phyloP scores from a whole-genome alignment of 108 stramenopile genomes.

The Fragilariopsis cylindrus region DNA sequence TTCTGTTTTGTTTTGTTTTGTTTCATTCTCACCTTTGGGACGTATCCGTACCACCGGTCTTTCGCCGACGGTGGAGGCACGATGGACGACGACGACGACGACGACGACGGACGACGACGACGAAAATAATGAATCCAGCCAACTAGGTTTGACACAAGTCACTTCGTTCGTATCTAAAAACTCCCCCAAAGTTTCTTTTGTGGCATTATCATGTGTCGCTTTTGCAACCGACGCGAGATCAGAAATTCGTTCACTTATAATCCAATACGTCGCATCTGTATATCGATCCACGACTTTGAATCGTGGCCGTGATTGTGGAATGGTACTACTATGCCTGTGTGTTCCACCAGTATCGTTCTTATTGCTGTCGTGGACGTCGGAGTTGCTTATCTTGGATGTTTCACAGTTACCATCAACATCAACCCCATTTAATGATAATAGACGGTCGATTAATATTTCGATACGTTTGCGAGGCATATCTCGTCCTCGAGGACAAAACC shows the following conservation, averaged over 20 bases:
- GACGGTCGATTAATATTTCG: constrained; percentile 6
- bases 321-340: neutral
- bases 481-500: constrained; percentile 9
- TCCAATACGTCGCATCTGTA: constrained; percentile 8
- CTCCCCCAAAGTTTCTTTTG: neutral
- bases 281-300: neutral
- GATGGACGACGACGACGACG: constrained; percentile 1
- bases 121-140: neutral
- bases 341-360: too few relatives aligned
- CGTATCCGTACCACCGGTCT: constrained; percentile 10
- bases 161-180: constrained; percentile 5
- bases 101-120: neutral
- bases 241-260: constrained; percentile 4
- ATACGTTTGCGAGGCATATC: constrained; percentile 10
- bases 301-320: neutral
- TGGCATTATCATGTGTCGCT: neutral
- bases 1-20: neutral
- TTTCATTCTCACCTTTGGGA: neutral
- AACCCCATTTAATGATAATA: neutral
- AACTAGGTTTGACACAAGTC: constrained; percentile 7
- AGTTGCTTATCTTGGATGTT: too few relatives aligned
- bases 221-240: constrained; percentile 12
- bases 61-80: constrained; percentile 5
- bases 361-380: too few relatives aligned
- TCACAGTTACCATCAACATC: too few relatives aligned